Base-by-base conservation (phyloP, 352 stramenopile species). In the Phytophthora macrochlamydospora region DNA sequence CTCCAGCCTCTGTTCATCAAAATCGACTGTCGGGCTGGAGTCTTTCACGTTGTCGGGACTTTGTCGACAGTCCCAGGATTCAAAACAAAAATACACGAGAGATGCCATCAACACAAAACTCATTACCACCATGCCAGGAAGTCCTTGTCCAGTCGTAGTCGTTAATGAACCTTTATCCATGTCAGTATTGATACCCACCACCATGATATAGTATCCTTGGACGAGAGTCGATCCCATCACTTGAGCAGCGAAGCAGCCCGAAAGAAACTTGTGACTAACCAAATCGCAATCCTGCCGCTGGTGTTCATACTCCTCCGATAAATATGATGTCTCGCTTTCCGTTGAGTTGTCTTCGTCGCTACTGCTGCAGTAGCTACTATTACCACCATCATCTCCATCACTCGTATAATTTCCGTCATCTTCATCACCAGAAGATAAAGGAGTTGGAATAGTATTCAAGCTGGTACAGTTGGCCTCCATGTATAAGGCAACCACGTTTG, bases 121-220 rank as follows among this genome's bases (percentile, higher is more conserved):
- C 38, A 81, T 73, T n/a, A 74, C 42, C 7, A 83, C 56, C 62
- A 83, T 73, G 31, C 63, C 77, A 31, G 73, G 46, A 56, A 79
- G 74, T 8, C 70, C 65, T 40, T 51, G 51, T 14, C 71, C 57
- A 35, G 37, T 42, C 8, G 49, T 11, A 51, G 59, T 59, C 35
- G 45, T 52, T 7, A 37, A 29, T 0, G 59, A 49, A 8, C 50
- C 48, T 5, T 37, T 29, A 28, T 60, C 45, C 6, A 48, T 35
- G 38, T 65, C 56, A 11, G 45, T 50, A 11, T 73, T 56, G n/a
- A 86, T 38, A 43, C 87, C 51, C 3, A 85, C 76, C 4, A 78
- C 35, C 31, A 85, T 59, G 37, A 91, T 89, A 56, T 85, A 92
- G 53, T 79, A 87, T 1, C 72, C 67, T 56, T 93, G 84, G 4